These are phyloP conservation scores for Moesziomyces sp. DNA, from an alignment of 1,284 basidiomycete species.

Conservation along the genomic window DNA sequence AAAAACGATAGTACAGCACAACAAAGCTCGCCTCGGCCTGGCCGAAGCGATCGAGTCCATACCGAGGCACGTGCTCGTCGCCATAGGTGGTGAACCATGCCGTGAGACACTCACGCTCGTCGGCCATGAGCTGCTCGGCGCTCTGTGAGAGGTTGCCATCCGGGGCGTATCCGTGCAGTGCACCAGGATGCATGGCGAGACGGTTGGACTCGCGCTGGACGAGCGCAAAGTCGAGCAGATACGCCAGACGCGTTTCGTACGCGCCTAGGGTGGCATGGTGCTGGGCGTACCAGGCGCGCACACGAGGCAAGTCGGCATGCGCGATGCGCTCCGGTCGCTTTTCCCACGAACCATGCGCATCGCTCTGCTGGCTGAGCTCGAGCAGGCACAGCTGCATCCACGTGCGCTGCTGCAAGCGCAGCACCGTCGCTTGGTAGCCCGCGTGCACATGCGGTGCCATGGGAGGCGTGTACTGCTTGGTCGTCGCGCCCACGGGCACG, in stretches of 20 bases:
- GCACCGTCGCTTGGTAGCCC: constrained; percentile 8
- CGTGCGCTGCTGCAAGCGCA: constrained; percentile 35
- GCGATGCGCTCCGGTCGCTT: constrained; percentile 24
- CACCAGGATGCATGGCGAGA: neutral
- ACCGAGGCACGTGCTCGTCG: constrained; percentile 26
- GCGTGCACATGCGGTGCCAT: constrained; percentile 13
- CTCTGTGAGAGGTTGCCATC: constrained; percentile 6
- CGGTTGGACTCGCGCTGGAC: constrained; percentile 19
- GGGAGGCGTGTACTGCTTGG: constrained; percentile 23
- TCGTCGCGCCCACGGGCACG: constrained; percentile 13
- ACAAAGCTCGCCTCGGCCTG: constrained; percentile 21
- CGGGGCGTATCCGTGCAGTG: neutral
- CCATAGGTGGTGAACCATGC: constrained; percentile 30
- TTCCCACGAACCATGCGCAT: constrained; percentile 3
- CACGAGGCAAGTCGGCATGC: constrained; percentile 17
- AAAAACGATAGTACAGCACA: constrained; percentile 16
- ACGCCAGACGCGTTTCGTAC: constrained; percentile 31
- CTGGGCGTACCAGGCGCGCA: constrained; percentile 26
- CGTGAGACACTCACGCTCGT: constrained; percentile 14
- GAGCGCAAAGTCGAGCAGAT: constrained; percentile 33
- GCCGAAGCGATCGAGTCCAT: constrained; percentile 32
- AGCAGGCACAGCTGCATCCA: constrained; percentile 47
- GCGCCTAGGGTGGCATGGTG: constrained; percentile 20
- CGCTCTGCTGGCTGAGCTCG: constrained; percentile 24
- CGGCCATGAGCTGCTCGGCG: constrained; percentile 12